These are phyloP conservation scores for Paecilomyces fulvus DNA, from an alignment of 2,329 filamentous ascomycete species.

Conservation along the genomic window DNA sequence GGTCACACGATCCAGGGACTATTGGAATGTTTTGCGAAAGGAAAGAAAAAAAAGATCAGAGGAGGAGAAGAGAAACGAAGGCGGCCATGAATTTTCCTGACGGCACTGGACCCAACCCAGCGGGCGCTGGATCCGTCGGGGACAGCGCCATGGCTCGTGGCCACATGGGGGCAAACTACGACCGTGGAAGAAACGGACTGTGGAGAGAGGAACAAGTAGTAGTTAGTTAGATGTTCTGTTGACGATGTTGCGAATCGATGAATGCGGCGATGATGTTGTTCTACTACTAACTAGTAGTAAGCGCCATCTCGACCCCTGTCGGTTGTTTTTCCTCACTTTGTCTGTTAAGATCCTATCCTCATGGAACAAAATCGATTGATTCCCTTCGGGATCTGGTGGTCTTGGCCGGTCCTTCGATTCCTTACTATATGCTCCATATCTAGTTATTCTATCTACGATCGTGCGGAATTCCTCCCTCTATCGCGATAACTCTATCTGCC, in stretches of 20 bases:
- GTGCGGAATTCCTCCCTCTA: too few species aligned
- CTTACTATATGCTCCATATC: too few species aligned
- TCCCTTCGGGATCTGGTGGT: too few species aligned
- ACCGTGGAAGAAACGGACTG: neutral
- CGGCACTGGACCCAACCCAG: neutral
- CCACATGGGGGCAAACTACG: neutral
- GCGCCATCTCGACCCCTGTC: neutral
- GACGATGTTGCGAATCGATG: neutral
- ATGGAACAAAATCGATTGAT: too few species aligned
- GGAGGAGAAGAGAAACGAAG: neutral
- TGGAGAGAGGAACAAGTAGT: neutral
- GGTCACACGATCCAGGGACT: neutral
- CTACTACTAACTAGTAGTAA: too few species aligned
- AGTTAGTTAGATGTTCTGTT: neutral
- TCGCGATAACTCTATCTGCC: too few species aligned
- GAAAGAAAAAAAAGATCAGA: neutral
- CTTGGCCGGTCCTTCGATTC: too few species aligned
- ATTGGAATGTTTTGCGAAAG: neutral
- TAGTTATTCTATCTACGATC: too few species aligned
- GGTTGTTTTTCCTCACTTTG: neutral
- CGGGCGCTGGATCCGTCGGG: constrained; percentile 1
- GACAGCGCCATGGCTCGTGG: constrained; percentile 1
- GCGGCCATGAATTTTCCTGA: neutral
- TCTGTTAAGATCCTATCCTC: too few species aligned
- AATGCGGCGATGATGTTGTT: neutral